Percentiles rank a stretch among this genome's conserved stretches.
Evolutionary conservation across 345 rosid genomes (phyloP).

Genomic region (Citrus maxima): DNA sequence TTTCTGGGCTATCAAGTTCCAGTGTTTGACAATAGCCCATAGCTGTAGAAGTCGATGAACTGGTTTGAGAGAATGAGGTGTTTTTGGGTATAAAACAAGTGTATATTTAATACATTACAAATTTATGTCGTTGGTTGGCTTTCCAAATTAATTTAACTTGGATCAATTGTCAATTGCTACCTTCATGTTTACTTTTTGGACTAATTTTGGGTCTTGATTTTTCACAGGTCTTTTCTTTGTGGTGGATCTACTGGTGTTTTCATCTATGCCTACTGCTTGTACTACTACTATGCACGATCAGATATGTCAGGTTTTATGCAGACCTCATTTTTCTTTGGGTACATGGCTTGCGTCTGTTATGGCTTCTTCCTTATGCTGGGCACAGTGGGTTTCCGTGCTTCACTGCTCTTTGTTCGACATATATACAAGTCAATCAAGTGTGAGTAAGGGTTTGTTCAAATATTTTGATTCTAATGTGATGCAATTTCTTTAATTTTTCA

Average conservation of each 20-base stretch:
- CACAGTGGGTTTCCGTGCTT: conserved; percentile 70
- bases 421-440: conserved; percentile 78
- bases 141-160: neutral
- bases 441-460: conserved; percentile 38
- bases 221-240: conserved; percentile 66
- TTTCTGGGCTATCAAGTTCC: neutral
- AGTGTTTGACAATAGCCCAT: neutral
- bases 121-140: neutral
- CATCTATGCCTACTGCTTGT: conserved; percentile 71
- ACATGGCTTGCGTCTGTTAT: conserved; percentile 87
- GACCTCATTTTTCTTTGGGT: conserved; percentile 82
- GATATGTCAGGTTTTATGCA: conserved; percentile 92
- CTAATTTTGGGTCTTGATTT: conserved; percentile 1
- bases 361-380: conserved; percentile 91
- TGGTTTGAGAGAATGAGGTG: neutral
- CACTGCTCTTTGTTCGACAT: conserved; percentile 70
- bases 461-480: too few species aligned
- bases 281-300: conserved; percentile 69
- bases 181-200: neutral
- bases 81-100: neutral
- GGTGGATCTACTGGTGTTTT: conserved; percentile 84
- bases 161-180: neutral
- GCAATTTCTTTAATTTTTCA: too few species aligned
- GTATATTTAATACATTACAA: neutral
- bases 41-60: neutral